A percentile compares a stretch with the other conserved stretches of the same genome.
phyloP scores from a whole-genome alignment of 179 eudicot genomes.

The Silene coronaria region DNA sequence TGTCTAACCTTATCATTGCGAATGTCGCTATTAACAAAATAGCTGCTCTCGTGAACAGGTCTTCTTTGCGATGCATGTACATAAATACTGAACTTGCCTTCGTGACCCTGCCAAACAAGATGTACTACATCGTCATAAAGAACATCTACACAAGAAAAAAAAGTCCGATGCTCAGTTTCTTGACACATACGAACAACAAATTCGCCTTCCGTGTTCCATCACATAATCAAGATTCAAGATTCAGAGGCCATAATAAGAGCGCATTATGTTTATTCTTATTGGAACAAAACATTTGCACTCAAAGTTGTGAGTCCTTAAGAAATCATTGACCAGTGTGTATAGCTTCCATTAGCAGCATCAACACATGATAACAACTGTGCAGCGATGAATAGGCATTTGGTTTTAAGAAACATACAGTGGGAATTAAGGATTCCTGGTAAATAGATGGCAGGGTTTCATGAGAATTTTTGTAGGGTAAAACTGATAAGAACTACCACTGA shows the following conservation, averaged over 20 bases:
- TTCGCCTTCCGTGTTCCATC: no score
- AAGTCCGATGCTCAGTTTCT: background rate
- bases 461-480: no score
- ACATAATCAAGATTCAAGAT: background rate
- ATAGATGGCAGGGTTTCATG: no score
- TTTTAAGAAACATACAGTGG: no score
- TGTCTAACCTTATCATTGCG: conserved; percentile 72
- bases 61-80: conserved; percentile 78
- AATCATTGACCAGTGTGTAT: background rate
- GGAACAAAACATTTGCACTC: background rate
- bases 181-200: background rate
- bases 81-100: conserved; percentile 76
- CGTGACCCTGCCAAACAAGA: conserved; percentile 69
- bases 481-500: no score
- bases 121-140: conserved; percentile 9
- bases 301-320: background rate
- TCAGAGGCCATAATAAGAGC: background rate
- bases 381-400: no score
- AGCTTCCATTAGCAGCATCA: no score
- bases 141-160: background rate
- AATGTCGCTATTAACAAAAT: conserved; percentile 66
- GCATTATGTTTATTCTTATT: background rate
- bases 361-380: no score
- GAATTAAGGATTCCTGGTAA: no score
- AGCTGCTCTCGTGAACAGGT: conserved; percentile 63